Evolutionary conservation across 768 basidiomycete species (phyloP).

Genomic region (Naganishia friedmannii): DNA sequence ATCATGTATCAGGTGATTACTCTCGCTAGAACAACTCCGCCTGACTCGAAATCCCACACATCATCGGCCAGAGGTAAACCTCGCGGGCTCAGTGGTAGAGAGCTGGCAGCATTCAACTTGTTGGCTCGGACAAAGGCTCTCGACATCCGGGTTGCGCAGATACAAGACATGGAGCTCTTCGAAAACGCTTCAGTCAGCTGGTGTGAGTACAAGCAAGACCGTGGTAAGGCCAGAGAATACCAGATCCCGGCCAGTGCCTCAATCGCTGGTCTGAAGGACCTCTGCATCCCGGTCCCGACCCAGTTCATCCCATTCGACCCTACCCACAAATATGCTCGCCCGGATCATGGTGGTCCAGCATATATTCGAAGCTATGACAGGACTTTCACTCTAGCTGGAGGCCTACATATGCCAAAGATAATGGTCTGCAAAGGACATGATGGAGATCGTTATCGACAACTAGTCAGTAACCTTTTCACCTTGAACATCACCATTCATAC

Average conservation of each 20-base stretch:
- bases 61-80: constrained; percentile 7
- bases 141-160: constrained; percentile 25
- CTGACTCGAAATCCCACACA: not conserved
- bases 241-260: constrained; percentile 3
- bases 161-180: constrained; percentile 41
- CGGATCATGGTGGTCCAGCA: constrained; percentile 55
- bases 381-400: constrained; percentile 67
- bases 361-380: constrained; percentile 66
- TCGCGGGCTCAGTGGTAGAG: constrained; percentile 30
- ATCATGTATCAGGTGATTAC: constrained; percentile 85
- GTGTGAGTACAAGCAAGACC: constrained; percentile 27
- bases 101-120: constrained; percentile 58
- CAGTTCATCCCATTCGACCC: constrained; percentile 66
- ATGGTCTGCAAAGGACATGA: constrained; percentile 66
- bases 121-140: constrained; percentile 12
- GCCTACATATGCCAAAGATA: constrained; percentile 79
- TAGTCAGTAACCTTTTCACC: constrained; percentile 60
- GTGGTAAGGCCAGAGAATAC: constrained; percentile 26
- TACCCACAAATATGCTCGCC: constrained; percentile 62
- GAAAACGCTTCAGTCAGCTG: constrained; percentile 40
- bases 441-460: constrained; percentile 67
- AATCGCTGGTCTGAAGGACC: constrained; percentile 16
- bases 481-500: not conserved
- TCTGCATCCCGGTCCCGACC: constrained; percentile 83
- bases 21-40: constrained; percentile 50